phyloP scores from a whole-genome alignment of 129 eudicot genomes.

The Logfia minima region DNA sequence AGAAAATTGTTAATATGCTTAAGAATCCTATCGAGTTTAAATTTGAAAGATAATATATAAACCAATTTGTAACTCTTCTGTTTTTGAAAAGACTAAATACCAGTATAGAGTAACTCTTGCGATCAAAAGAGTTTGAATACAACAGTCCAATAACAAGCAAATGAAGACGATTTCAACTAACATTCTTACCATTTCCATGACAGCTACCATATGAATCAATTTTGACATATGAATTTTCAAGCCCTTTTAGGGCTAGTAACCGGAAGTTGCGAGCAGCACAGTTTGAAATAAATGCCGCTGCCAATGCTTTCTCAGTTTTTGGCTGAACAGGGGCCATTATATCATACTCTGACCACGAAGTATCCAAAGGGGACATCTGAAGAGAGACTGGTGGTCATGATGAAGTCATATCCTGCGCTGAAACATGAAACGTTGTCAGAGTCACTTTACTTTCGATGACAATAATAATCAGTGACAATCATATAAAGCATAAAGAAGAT shows the following conservation, averaged over 20 bases:
- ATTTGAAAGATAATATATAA: too few relatives aligned
- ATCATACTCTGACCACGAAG: slow-evolving; percentile 98
- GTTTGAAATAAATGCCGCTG: slow-evolving; percentile 96
- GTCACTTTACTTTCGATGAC: too few relatives aligned
- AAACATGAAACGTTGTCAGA: slow-evolving; percentile 16
- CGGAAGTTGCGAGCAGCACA: slow-evolving; percentile 94
- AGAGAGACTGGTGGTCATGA: slow-evolving; percentile 96
- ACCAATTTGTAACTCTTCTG: too few relatives aligned
- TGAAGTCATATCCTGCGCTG: slow-evolving; percentile 72
- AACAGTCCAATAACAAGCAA: too few relatives aligned
- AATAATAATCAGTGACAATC: background rate
- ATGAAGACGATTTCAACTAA: too few relatives aligned
- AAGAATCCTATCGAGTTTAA: too few relatives aligned
- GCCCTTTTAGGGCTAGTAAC: slow-evolving; percentile 81
- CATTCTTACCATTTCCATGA: slow-evolving; percentile 72
- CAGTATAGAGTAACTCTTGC: too few relatives aligned
- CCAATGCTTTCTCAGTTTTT: slow-evolving; percentile 78
- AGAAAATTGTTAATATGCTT: background rate
- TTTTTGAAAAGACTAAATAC: too few relatives aligned
- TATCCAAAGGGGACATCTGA: slow-evolving; percentile 99
- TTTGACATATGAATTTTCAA: slow-evolving; percentile 59
- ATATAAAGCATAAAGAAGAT: background rate
- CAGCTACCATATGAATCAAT: slow-evolving; percentile 95
- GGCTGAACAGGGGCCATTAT: slow-evolving; percentile 92
- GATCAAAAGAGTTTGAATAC: too few relatives aligned